Evolutionary conservation across 345 rosid genomes (phyloP).

Genomic region (Gossypium turneri): DNA sequence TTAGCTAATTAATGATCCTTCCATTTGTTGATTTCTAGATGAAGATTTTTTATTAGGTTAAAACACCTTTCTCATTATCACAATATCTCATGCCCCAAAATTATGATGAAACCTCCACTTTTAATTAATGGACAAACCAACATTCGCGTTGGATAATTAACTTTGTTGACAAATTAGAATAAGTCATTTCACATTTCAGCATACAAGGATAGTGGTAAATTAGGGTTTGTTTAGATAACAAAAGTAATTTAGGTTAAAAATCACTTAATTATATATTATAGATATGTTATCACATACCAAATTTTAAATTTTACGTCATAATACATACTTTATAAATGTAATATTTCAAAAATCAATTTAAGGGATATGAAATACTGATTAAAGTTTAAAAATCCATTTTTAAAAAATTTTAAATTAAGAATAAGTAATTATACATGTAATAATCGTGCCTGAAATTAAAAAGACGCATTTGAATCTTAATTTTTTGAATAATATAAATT

Average conservation of each 20-base stretch:
- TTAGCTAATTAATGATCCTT: conserved; percentile 12
- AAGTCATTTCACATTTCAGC: conserved; percentile 17
- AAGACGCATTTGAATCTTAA: too few relatives aligned
- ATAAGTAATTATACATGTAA: too few relatives aligned
- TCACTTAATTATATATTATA: conserved; percentile 7
- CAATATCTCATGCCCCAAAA: not conserved
- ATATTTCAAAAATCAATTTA: too few relatives aligned
- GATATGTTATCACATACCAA: not conserved
- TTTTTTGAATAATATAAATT: too few relatives aligned
- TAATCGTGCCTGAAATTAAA: too few relatives aligned
- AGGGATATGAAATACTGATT: too few relatives aligned
- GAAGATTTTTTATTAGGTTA: conserved; percentile 17
- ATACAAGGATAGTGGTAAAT: conserved; percentile 13
- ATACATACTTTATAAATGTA: not conserved
- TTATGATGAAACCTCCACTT: conserved; percentile 30
- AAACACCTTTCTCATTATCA: conserved; percentile 2
- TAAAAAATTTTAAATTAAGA: too few relatives aligned
- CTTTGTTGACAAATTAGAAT: conserved; percentile 22
- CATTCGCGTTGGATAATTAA: conserved; percentile 19
- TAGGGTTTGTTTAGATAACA: conserved; percentile 13
- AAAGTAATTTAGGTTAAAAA: conserved; percentile 13
- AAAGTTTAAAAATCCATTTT: too few relatives aligned
- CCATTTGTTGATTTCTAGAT: conserved; percentile 1
- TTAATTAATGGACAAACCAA: conserved; percentile 23
- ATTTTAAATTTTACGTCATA: not conserved